Evolutionary conservation across 2,329 filamentous ascomycete species (phyloP).

Genomic region (Aspergillus sp.): DNA sequence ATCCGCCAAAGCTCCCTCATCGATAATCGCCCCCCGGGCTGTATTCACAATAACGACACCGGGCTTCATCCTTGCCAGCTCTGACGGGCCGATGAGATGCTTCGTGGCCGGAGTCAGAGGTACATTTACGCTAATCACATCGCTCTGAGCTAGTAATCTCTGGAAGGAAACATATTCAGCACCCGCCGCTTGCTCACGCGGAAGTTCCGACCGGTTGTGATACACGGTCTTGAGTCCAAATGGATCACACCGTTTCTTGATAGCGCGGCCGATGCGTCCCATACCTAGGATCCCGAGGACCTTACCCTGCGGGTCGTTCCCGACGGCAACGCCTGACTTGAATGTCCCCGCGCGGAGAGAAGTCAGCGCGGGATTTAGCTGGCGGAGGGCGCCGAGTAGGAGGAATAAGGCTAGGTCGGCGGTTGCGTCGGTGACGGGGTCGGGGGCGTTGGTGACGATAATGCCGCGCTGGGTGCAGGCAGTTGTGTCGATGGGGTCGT

Average conservation of each 20-base stretch:
- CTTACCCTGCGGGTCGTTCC: background rate
- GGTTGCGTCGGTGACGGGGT: background rate
- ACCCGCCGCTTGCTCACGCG: background rate
- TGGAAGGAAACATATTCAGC: background rate
- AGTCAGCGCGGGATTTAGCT: background rate
- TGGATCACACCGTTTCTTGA: background rate
- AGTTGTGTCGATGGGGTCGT: background rate
- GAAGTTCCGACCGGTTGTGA: background rate
- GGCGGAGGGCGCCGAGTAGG: background rate
- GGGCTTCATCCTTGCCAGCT: background rate
- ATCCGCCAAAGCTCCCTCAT: background rate
- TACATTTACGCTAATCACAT: background rate
- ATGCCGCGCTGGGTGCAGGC: background rate
- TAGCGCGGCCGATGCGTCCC: background rate
- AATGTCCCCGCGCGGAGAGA: background rate
- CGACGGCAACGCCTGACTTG: background rate
- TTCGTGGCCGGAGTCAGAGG: background rate
- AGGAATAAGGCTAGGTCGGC: background rate
- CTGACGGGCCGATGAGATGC: background rate
- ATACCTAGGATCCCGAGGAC: background rate
- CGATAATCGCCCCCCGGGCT: background rate
- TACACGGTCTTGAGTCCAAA: background rate
- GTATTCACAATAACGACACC: background rate
- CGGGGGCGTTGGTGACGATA: background rate
- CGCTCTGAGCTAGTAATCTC: background rate